Percentiles rank a stretch among this genome's conserved stretches.
Evolutionary conservation across 2,329 filamentous ascomycete genomes (phyloP).

Genomic region (Alternaria rosae): DNA sequence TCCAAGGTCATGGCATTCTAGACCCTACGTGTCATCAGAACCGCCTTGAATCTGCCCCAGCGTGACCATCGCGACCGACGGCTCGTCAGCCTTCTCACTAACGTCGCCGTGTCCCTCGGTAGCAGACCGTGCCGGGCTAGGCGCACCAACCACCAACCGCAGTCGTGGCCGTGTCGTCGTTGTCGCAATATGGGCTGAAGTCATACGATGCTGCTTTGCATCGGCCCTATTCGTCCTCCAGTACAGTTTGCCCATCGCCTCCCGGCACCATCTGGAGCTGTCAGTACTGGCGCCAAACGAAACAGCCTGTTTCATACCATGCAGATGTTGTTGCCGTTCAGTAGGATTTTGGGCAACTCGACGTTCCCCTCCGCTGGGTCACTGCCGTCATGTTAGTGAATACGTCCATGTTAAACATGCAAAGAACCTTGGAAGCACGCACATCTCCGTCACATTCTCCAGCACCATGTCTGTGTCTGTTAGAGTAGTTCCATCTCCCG

Average conservation of each 20-base stretch:
- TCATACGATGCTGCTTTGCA: neutral
- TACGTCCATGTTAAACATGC: neutral
- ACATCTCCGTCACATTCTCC: conserved; percentile 97
- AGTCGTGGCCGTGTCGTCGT: neutral
- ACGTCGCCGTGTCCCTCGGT: neutral
- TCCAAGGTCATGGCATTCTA: neutral
- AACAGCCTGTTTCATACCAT: conserved; percentile 72
- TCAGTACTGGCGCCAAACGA: conserved; percentile 12
- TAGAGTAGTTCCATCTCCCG: neutral
- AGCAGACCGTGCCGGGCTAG: neutral
- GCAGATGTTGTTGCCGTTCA: conserved; percentile 99
- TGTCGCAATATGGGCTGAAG: neutral
- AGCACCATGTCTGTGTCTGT: conserved; percentile 87
- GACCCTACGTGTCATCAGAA: conserved; percentile 9
- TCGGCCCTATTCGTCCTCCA: conserved; percentile 32
- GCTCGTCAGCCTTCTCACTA: neutral
- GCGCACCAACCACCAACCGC: conserved; percentile 5
- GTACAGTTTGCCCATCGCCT: conserved; percentile 40
- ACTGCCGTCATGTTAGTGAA: conserved; percentile 57
- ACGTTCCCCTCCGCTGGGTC: conserved; percentile 85
- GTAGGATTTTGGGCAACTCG: conserved; percentile 90
- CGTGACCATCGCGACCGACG: conserved; percentile 3
- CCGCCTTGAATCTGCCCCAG: conserved; percentile 8
- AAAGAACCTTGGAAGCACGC: conserved; percentile 45
- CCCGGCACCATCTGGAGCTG: conserved; percentile 43